Percentiles rank a stretch among this genome's conserved stretches.
Conservation (phyloP, 495 filamentous ascomycete genomes). For the Neurospora africana region DNA sequence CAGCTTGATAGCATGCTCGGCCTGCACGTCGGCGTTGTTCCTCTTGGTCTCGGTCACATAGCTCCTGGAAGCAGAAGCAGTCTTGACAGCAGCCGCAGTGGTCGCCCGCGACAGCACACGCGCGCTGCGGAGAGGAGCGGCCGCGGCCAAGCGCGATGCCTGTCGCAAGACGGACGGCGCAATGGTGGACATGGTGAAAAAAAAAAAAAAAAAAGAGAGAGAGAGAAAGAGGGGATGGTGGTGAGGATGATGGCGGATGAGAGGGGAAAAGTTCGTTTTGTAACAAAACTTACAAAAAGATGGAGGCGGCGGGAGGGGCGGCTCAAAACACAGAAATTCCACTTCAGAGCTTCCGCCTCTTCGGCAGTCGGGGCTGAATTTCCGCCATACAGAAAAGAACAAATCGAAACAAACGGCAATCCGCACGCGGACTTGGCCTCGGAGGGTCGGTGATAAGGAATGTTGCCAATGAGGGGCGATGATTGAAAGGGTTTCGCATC, state of each 20-base stretch:
- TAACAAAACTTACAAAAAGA: not conserved
- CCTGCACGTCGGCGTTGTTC: slow-evolving; percentile 68
- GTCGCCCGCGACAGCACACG: slow-evolving; percentile 35
- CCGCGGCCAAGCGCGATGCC: slow-evolving; percentile 58
- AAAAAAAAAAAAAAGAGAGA: not conserved
- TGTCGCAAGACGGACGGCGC: slow-evolving; percentile 65
- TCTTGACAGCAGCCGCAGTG: slow-evolving; percentile 13
- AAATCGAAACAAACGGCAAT: not conserved
- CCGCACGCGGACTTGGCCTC: not conserved
- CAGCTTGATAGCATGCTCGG: slow-evolving; percentile 70
- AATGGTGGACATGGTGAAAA: slow-evolving; percentile 55
- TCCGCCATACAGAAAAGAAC: not conserved
- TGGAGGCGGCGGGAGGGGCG: not conserved
- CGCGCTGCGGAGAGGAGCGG: slow-evolving; percentile 36
- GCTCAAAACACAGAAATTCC: not conserved
- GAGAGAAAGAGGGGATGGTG: slow-evolving; percentile 1
- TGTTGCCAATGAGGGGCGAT: not conserved
- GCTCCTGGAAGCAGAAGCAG: slow-evolving; percentile 32
- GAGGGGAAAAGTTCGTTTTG: slow-evolving; percentile 5
- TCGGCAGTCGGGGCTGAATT: not conserved
- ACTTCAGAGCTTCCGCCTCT: not conserved
- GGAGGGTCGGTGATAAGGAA: not conserved
- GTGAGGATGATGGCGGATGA: not conserved
- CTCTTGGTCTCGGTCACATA: slow-evolving; percentile 83
- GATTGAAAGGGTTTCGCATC: not conserved